Evolutionary conservation across 768 basidiomycete species (phyloP).

Genomic region (Pholiota microspora): DNA sequence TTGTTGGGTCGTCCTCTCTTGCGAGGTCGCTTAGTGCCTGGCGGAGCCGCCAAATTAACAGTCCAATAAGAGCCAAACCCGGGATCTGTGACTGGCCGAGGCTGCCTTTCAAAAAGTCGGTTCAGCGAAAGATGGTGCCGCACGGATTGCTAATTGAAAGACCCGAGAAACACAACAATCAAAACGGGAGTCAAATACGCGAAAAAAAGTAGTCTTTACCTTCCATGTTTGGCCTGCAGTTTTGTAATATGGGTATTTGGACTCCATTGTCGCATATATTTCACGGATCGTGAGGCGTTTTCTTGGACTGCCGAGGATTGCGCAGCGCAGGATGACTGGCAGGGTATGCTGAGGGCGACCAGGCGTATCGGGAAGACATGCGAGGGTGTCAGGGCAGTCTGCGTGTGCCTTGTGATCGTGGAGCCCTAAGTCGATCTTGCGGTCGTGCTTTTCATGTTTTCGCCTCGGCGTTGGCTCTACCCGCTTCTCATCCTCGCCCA

Average conservation of each 20-base stretch:
- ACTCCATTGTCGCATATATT: conserved; percentile 85
- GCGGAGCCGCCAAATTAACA: conserved; percentile 82
- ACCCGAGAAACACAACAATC: conserved; percentile 9
- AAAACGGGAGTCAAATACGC: background rate
- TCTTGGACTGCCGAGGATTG: conserved; percentile 74
- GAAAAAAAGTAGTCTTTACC: conserved; percentile 34
- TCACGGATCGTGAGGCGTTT: conserved; percentile 80
- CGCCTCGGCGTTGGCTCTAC: conserved; percentile 21
- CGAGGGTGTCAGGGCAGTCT: conserved; percentile 75
- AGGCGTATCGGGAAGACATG: conserved; percentile 76
- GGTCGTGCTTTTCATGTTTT: conserved; percentile 26
- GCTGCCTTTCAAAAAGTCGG: conserved; percentile 78
- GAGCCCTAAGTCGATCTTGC: conserved; percentile 27
- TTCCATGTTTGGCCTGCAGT: conserved; percentile 85
- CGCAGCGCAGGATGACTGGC: conserved; percentile 81
- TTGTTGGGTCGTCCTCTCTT: conserved; percentile 71
- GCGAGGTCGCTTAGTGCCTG: conserved; percentile 81
- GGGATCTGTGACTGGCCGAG: conserved; percentile 79
- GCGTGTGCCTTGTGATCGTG: conserved; percentile 62
- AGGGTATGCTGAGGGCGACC: conserved; percentile 82
- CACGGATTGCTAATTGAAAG: conserved; percentile 70
- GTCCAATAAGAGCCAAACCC: conserved; percentile 91
- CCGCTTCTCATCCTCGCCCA: conserved; percentile 12
- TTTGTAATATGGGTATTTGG: conserved; percentile 79
- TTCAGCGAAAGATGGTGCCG: conserved; percentile 83